Base-by-base conservation (phyloP, 768 basidiomycete genomes). In the Tricholomella constricta region DNA sequence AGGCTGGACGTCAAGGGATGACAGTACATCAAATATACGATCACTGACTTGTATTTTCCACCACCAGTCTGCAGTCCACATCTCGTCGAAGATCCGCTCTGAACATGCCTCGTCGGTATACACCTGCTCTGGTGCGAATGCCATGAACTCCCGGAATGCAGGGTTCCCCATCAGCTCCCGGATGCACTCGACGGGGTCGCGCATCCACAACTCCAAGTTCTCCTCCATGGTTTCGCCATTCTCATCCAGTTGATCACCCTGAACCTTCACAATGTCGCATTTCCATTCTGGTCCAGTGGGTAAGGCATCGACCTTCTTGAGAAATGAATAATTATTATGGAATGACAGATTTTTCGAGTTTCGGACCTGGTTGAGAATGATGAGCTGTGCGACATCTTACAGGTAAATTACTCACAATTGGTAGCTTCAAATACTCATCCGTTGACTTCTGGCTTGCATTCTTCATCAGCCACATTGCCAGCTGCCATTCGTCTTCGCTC, bases 41-140 rank as follows among this genome's bases (percentile, higher is more conserved):
- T n/a, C 14, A 10, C 42, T 52, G 19, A 73, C 69, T 64, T 75
- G 68, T 26, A 47, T 59, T 12, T 71, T 53, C 67, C 68, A 69
- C 72, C 72, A 74, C n/a, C n/a, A n/a, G n/a, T n/a, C n/a, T n/a
- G n/a, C n/a, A n/a, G n/a, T n/a, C n/a, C n/a, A n/a, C n/a, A 66
- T 58, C 19, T 66, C 59, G 25, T 59, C 51, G 36, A 22, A 43
- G 22, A 60, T 52, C 2, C 55, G 57, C n/a, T n/a, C n/a, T n/a
- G n/a, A n/a, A 10, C 23, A 26, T 5, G 56, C 32, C 22, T 40
- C 32, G 22, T 62, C 45, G 6, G 17, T 48, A 40, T 46, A 72
- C 6, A 64, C 56, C 7, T 52, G 14, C 43, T 63, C 58, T 2
- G 72, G 72, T 19, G 51, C 62, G 50, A 71, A 76, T 0, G 45